Conservation (phyloP, 2,329 filamentous ascomycete genomes). For the Anthostomella pinea region DNA sequence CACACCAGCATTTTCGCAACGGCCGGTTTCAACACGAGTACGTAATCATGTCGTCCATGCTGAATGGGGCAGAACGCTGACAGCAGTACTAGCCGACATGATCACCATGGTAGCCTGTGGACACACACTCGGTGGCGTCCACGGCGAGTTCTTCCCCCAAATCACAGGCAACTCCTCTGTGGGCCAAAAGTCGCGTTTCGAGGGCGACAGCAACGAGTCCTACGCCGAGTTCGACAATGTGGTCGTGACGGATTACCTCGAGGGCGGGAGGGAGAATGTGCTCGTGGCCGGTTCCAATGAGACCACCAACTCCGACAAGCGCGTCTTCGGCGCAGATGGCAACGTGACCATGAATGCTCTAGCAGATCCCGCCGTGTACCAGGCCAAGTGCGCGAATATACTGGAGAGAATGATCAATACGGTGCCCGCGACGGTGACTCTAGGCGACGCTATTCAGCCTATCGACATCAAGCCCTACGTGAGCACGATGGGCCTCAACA, state of each 20-base stretch:
- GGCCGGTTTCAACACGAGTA: constrained; percentile 30
- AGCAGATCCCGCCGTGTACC: too few relatives aligned
- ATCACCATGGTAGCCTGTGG: constrained; percentile 36
- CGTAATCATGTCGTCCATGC: too few relatives aligned
- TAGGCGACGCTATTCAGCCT: too few relatives aligned
- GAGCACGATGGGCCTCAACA: too few relatives aligned
- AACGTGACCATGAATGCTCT: too few relatives aligned
- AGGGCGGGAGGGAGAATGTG: constrained; percentile 40
- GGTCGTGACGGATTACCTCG: constrained; percentile 42
- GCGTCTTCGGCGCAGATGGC: constrained; percentile 42
- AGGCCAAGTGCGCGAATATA: too few relatives aligned
- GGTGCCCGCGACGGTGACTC: too few relatives aligned
- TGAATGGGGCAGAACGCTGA: too few relatives aligned
- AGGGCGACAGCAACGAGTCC: constrained; percentile 23
- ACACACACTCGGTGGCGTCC: constrained; percentile 40
- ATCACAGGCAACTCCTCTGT: constrained; percentile 36
- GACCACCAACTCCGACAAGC: constrained; percentile 39
- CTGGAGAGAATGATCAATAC: too few relatives aligned
- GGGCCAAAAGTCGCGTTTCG: constrained; percentile 34
- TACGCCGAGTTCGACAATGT: constrained; percentile 39
- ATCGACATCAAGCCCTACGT: too few relatives aligned
- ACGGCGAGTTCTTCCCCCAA: constrained; percentile 40
- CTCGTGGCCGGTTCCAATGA: constrained; percentile 39
- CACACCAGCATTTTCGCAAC: constrained; percentile 29
- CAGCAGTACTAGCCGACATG: too few relatives aligned